phyloP scores from a whole-genome alignment of 1,284 basidiomycete genomes.

The Xanthoconium separans region DNA sequence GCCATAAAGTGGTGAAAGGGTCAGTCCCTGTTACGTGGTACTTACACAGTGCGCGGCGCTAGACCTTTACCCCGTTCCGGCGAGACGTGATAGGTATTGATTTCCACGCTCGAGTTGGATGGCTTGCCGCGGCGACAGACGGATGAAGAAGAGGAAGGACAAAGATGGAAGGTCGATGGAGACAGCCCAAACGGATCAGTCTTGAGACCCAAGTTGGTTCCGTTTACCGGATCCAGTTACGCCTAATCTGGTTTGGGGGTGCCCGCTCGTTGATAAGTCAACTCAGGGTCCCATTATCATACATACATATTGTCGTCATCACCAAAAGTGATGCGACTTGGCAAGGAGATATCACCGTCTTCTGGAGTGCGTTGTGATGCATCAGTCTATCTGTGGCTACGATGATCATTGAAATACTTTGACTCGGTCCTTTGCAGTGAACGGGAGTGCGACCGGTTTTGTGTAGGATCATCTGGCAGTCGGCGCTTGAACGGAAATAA shows the following conservation, averaged over 20 bases:
- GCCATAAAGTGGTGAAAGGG: conserved; percentile 21
- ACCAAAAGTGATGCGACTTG: too few species aligned
- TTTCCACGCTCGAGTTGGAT: conserved; percentile 10
- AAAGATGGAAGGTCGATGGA: conserved; percentile 8
- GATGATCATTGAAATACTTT: too few species aligned
- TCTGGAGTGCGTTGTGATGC: too few species aligned
- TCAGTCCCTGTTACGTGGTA: conserved; percentile 25
- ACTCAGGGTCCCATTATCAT: conserved; percentile 16
- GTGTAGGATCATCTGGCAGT: too few species aligned
- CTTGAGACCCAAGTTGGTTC: not conserved
- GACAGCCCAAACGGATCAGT: conserved; percentile 4
- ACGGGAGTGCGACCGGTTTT: too few species aligned
- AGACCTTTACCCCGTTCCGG: conserved; percentile 11
- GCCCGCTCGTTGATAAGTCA: not conserved
- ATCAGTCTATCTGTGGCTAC: too few species aligned
- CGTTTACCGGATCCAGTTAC: conserved; percentile 4
- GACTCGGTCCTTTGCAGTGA: too few species aligned
- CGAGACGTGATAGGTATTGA: not conserved
- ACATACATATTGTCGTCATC: too few species aligned
- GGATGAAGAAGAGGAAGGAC: conserved; percentile 8
- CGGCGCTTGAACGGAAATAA: too few species aligned
- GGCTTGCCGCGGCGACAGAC: conserved; percentile 20
- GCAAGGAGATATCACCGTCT: too few species aligned
- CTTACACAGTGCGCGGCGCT: conserved; percentile 7
- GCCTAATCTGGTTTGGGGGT: not conserved